A percentile compares a stretch with the other conserved stretches of the same genome.
phyloP scores from a whole-genome alignment of 768 basidiomycete genomes.

The Xanthoconium stramineum region DNA sequence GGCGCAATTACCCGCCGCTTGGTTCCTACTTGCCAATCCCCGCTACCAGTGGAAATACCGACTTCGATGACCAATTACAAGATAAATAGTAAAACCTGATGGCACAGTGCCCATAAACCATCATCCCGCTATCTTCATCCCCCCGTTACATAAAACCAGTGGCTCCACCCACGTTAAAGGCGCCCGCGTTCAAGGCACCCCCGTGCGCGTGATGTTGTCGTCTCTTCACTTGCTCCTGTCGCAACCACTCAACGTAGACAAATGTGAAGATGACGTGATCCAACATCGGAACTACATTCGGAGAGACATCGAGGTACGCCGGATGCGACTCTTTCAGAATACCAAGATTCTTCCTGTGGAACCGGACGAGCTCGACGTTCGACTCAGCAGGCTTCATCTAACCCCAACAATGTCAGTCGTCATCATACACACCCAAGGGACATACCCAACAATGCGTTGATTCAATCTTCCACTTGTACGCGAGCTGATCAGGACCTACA shows the following conservation, averaged over 20 bases:
- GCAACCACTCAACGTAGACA: constrained; percentile 20
- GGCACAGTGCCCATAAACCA: too few relatives aligned
- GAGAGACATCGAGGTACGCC: constrained; percentile 23
- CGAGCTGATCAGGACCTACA: constrained; percentile 26
- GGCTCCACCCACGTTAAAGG: too few relatives aligned
- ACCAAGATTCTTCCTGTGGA: constrained; percentile 24
- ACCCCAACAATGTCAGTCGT: not conserved
- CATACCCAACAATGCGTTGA: constrained; percentile 26
- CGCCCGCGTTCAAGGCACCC: too few relatives aligned
- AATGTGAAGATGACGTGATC: constrained; percentile 30
- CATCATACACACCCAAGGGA: not conserved
- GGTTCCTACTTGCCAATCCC: too few relatives aligned
- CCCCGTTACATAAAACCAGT: too few relatives aligned
- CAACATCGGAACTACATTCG: constrained; percentile 15
- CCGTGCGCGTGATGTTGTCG: not conserved
- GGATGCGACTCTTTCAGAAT: constrained; percentile 17
- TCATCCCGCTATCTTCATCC: too few relatives aligned
- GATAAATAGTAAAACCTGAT: too few relatives aligned
- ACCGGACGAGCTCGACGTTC: constrained; percentile 19
- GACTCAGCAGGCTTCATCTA: constrained; percentile 21
- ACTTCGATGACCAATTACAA: too few relatives aligned
- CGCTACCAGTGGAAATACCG: too few relatives aligned
- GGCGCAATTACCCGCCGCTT: too few relatives aligned
- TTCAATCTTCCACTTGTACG: constrained; percentile 34
- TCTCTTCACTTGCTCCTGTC: constrained; percentile 1